Percentiles rank a stretch among this genome's conserved stretches.
Conservation (phyloP, 2,329 filamentous ascomycete species). For the Graphiopsis chlorocephala region DNA sequence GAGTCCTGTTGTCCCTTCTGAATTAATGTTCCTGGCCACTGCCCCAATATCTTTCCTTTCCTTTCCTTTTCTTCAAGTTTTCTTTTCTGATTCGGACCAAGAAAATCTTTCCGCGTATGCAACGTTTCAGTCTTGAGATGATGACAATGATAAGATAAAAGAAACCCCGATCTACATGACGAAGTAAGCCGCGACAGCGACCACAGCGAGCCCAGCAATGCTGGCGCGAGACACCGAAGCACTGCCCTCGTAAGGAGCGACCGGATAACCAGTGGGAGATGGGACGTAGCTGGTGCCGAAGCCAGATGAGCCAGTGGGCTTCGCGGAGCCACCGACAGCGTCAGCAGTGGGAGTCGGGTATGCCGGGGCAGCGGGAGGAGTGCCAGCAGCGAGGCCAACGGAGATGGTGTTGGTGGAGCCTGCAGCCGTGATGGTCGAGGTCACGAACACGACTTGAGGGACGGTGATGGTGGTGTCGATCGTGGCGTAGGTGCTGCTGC, state of each 20-base stretch:
- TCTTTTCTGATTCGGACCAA: background rate
- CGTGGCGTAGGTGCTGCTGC: constrained; percentile 31
- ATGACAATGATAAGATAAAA: background rate
- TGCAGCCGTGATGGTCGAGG: constrained; percentile 31
- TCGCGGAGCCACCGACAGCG: constrained; percentile 21
- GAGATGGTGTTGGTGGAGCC: constrained; percentile 29
- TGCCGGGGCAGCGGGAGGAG: constrained; percentile 34
- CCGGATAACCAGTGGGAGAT: constrained; percentile 19
- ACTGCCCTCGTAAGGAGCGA: constrained; percentile 25
- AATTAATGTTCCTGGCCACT: background rate
- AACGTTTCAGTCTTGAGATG: background rate
- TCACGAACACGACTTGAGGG: constrained; percentile 46
- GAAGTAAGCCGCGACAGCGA: constrained; percentile 24
- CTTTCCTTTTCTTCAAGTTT: background rate
- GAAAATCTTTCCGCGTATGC: background rate
- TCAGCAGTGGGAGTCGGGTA: constrained; percentile 20
- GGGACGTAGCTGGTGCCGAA: constrained; percentile 22
- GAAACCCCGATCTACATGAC: constrained; percentile 18
- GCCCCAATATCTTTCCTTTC: background rate
- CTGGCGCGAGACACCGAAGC: constrained; percentile 22
- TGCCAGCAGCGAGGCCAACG: constrained; percentile 37
- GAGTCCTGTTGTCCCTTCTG: background rate
- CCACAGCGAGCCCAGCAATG: constrained; percentile 23
- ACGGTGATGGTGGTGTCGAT: constrained; percentile 45
- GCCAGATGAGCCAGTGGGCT: constrained; percentile 3